Evolutionary conservation across 2,329 filamentous ascomycete species (phyloP).

Genomic region (Cladosporium cucumerinum): DNA sequence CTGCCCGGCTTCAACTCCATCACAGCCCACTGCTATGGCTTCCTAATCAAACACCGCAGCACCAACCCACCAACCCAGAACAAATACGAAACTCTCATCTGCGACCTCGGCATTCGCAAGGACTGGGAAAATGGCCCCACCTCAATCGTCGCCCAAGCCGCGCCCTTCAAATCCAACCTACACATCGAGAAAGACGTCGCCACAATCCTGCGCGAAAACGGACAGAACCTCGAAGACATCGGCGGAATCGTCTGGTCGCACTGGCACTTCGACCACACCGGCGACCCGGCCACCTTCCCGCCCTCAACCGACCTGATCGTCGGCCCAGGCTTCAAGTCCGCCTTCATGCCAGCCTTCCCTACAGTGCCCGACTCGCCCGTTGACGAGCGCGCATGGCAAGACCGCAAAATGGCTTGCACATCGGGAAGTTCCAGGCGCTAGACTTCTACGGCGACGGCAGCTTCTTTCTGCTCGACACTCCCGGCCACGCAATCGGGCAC

Average conservation of each 20-base stretch:
- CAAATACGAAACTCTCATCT: slow-evolving; percentile 35
- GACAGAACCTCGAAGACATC: slow-evolving; percentile 31
- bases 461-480: slow-evolving; percentile 53
- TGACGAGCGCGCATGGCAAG: slow-evolving; percentile 37
- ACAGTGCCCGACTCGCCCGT: slow-evolving; percentile 35
- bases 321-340: slow-evolving; percentile 44
- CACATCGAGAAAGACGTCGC: slow-evolving; percentile 39
- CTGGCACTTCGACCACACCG: slow-evolving; percentile 28
- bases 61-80: slow-evolving; percentile 27
- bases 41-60: slow-evolving; percentile 45
- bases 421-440: slow-evolving; percentile 45
- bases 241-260: slow-evolving; percentile 26
- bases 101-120: slow-evolving; percentile 47
- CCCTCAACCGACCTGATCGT: slow-evolving; percentile 42
- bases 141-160: slow-evolving; percentile 25
- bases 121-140: slow-evolving; percentile 40
- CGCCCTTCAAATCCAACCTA: slow-evolving; percentile 29
- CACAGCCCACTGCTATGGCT: slow-evolving; percentile 41
- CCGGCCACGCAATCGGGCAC: slow-evolving; percentile 52
- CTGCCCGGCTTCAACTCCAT: slow-evolving; percentile 37
- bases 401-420: slow-evolving; percentile 35
- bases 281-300: slow-evolving; percentile 43
- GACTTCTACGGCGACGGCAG: slow-evolving; percentile 56
- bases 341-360: slow-evolving; percentile 43
- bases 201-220: slow-evolving; percentile 37